Evolutionary conservation across 2,329 filamentous ascomycete species (phyloP).

Genomic region (Pestalotiopsis sp.): DNA sequence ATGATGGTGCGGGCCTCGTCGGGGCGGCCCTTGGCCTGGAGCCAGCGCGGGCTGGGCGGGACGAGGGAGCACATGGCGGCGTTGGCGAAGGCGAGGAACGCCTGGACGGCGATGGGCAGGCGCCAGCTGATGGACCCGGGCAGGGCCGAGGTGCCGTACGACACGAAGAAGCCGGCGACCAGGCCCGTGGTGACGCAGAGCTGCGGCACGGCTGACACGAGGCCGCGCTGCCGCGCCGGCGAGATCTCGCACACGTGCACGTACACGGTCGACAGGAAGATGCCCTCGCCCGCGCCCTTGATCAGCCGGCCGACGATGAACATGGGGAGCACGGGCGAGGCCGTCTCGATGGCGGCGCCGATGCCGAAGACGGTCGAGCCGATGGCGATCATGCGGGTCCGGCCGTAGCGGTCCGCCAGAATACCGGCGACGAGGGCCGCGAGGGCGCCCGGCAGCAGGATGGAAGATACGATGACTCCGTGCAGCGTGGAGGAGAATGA

Average conservation of each 20-base stretch:
- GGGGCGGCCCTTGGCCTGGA: constrained; percentile 42
- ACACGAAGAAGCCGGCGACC: constrained; percentile 59
- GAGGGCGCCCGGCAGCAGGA: constrained; percentile 60
- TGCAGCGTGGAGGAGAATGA: constrained; percentile 55
- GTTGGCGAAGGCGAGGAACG: constrained; percentile 35
- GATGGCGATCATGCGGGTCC: constrained; percentile 49
- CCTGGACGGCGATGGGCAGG: constrained; percentile 47
- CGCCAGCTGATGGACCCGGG: constrained; percentile 53
- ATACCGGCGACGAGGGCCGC: constrained; percentile 60
- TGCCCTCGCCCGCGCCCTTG: constrained; percentile 58
- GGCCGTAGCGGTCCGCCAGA: constrained; percentile 55
- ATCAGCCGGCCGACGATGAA: constrained; percentile 50
- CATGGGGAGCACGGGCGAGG: constrained; percentile 22
- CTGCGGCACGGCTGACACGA: constrained; percentile 54
- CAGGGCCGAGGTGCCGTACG: constrained; percentile 53
- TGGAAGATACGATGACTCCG: constrained; percentile 61
- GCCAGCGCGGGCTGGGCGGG: constrained; percentile 58
- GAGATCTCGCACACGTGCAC: constrained; percentile 63
- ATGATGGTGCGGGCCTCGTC: constrained; percentile 44
- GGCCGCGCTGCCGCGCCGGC: constrained; percentile 50
- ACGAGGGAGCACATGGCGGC: constrained; percentile 27
- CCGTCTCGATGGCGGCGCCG: constrained; percentile 23
- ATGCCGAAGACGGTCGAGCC: constrained; percentile 52
- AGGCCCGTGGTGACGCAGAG: constrained; percentile 54
- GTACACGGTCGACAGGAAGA: constrained; percentile 54